phyloP scores from a whole-genome alignment of 768 basidiomycete species.

The Agaricus blazei region DNA sequence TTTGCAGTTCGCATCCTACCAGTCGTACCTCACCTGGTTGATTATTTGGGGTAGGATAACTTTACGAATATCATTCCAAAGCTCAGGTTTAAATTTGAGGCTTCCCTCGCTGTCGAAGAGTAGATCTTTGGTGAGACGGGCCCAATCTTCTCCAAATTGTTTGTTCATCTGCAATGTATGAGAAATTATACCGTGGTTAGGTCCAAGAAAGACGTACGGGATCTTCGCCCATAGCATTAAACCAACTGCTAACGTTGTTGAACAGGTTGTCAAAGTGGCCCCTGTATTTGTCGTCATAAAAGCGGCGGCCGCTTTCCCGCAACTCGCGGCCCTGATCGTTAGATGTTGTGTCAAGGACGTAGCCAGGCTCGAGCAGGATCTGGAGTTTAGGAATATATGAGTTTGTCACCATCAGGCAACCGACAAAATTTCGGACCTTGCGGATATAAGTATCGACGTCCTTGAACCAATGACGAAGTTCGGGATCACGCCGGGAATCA shows the following conservation, averaged over 20 bases:
- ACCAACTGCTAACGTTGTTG: constrained; percentile 68
- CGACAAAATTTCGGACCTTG: constrained; percentile 35
- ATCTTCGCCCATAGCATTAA: constrained; percentile 81
- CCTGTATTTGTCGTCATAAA: constrained; percentile 67
- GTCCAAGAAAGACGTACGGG: constrained; percentile 33
- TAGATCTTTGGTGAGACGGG: constrained; percentile 75
- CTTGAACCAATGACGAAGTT: constrained; percentile 70
- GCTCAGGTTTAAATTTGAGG: constrained; percentile 80
- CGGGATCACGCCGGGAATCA: constrained; percentile 71
- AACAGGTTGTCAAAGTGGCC: constrained; percentile 79
- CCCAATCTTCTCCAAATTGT: constrained; percentile 80
- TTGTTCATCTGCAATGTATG: constrained; percentile 44
- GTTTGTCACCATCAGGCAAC: neutral
- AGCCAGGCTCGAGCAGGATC: constrained; percentile 79
- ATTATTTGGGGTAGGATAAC: constrained; percentile 80
- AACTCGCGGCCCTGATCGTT: constrained; percentile 59
- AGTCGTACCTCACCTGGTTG: constrained; percentile 47
- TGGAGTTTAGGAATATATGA: constrained; percentile 16
- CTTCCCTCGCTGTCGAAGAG: constrained; percentile 78
- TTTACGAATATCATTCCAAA: constrained; percentile 85
- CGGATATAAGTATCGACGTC: constrained; percentile 58
- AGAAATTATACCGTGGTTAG: neutral
- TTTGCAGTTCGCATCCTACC: neutral
- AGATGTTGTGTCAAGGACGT: constrained; percentile 76
- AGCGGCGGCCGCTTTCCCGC: constrained; percentile 64